Evolutionary conservation across 140 eudicot species (phyloP), one percentile per base, ranked within the genome.

Genomic region (Flaveria floridana): DNA sequence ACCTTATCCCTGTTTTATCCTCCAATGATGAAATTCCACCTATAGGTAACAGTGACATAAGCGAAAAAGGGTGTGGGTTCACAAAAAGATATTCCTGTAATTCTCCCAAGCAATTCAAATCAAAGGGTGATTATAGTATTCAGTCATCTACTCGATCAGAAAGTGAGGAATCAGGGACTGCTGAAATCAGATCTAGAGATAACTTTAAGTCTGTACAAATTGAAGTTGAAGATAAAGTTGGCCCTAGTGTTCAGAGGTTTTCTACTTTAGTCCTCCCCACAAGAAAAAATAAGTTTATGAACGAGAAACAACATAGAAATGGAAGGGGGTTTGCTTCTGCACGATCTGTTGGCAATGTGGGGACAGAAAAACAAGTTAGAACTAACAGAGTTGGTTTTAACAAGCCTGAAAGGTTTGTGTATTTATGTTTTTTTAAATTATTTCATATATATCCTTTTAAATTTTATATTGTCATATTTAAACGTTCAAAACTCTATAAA

Each of bases 81-180:
- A 61, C 78, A 18, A 89, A 82, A 78, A 81, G 87, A 69, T 76
- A 83, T 69, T 65, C 88, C 10, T 63, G 71, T 65, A 71, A 66
- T 80, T 86, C 95, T 64, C 91, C 91, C 52, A 85, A 85, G 81
- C 94, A 81, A 65, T 83, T 81, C 46, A 87, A 87, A 76, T 59
- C 86, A 72, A 88, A 84, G 71, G 80, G 83, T 47, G 94, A 87
- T 58, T 83, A 67, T 74, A 15, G 41, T 4, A 34, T 80, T 51
- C 82, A 82, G 13, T 79, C 88, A 26, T 79, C 87, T 80, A 81
- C 82, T 12, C 78, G 89, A 77, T 91, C 97, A 41, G 97, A 91
- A 85, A 91, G 96, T 75, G 97, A 91, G 85, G 97, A 89, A 58
- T 91, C 93, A 0, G 93, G 88, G 47, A 87, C 87, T 73, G 84